Percentiles rank a stretch among this genome's conserved stretches.
phyloP scores from a whole-genome alignment of 2,329 filamentous ascomycete genomes.

The Geosmithia putterillii region DNA sequence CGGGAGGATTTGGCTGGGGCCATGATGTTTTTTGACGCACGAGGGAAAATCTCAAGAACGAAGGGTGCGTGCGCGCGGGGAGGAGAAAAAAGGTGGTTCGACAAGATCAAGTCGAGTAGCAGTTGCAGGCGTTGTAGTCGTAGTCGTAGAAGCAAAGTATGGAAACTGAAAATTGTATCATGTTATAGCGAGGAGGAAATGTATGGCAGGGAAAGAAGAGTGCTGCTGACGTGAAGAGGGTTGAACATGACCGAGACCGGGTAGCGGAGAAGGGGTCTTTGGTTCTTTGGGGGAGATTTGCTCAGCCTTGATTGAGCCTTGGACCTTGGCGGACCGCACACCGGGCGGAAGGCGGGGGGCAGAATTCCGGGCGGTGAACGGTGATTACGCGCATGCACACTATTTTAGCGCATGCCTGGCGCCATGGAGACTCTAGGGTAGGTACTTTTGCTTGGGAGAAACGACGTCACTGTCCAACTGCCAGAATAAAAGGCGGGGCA shows the following conservation, averaged over 20 bases:
- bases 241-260: neutral
- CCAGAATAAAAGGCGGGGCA: too few relatives aligned
- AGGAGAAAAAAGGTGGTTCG: neutral
- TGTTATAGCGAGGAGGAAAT: neutral
- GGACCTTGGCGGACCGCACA: too few relatives aligned
- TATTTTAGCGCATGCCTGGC: neutral
- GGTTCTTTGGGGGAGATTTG: too few relatives aligned
- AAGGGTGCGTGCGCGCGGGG: neutral
- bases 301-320: neutral
- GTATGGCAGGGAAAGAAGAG: neutral
- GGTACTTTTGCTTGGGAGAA: too few relatives aligned
- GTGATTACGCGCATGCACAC: neutral
- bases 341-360: neutral
- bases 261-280: neutral
- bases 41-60: neutral
- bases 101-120: neutral
- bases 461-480: too few relatives aligned
- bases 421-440: too few relatives aligned
- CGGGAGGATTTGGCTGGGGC: conserved; percentile 33
- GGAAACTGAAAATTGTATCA: neutral
- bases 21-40: conserved; percentile 16
- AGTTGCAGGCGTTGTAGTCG: neutral
- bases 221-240: neutral
- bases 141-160: neutral
- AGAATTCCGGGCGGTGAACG: conserved; percentile 1